A percentile compares a stretch with the other conserved stretches of the same genome.
These are phyloP conservation scores for Wickerhamiella alocasiicola DNA, from an alignment of 805 yeast genomes.

Conservation along the genomic window DNA sequence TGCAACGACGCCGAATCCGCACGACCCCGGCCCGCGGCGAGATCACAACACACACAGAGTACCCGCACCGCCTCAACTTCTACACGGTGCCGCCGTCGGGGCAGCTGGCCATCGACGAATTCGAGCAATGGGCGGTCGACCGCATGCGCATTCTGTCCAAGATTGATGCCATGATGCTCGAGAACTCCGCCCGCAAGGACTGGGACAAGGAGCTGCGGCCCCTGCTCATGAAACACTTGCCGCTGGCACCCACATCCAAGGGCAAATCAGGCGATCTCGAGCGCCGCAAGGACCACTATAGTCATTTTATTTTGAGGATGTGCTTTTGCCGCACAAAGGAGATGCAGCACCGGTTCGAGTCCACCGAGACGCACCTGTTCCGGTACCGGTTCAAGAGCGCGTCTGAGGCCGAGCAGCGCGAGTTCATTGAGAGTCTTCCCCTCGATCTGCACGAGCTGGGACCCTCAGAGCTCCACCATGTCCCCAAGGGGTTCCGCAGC, in stretches of 20 bases:
- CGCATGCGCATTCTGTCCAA: constrained; percentile 72
- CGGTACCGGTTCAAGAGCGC: constrained; percentile 55
- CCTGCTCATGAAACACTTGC: constrained; percentile 48
- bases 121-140: constrained; percentile 93
- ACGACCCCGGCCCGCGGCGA: constrained; percentile 5
- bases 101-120: constrained; percentile 83
- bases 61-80: constrained; percentile 56
- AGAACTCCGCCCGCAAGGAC: constrained; percentile 40
- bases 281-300: constrained; percentile 79
- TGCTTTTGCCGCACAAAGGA: constrained; percentile 82
- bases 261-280: constrained; percentile 35
- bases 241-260: constrained; percentile 34
- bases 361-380: constrained; percentile 65
- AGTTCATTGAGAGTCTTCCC: constrained; percentile 52
- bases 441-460: constrained; percentile 61
- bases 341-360: constrained; percentile 62
- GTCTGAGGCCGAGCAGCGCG: constrained; percentile 52
- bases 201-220: constrained; percentile 56
- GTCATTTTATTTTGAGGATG: constrained; percentile 76
- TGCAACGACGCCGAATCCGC: constrained; percentile 1
- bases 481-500: constrained; percentile 29
- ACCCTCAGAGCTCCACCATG: constrained; percentile 42
- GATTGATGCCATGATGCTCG: constrained; percentile 52
- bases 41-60: constrained; percentile 16
- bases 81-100: constrained; percentile 66